Evolutionary conservation across 2,329 filamentous ascomycete species (phyloP), one percentile per base, ranked within the genome.

Genomic region (Cryphonectria japonica): DNA sequence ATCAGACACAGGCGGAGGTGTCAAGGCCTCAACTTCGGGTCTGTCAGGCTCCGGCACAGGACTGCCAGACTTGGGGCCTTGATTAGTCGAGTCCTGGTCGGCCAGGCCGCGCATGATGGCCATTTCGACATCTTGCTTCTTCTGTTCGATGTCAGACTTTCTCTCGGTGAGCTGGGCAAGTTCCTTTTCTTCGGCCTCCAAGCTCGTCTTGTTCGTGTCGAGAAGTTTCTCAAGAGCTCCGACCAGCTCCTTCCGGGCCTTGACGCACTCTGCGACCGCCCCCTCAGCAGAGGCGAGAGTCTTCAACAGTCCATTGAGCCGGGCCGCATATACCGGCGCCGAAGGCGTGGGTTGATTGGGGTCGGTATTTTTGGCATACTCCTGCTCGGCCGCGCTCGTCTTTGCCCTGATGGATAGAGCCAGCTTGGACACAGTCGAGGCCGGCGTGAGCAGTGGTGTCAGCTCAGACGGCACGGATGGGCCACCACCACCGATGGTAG

Each of bases 251-350:
- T 89, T 88, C 19, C 96, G 91, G 2, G 94, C 93, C 78, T 95
- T 95, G 78, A 99, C 93, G 75, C 92, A 93, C 76, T 97, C 94
- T 2, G 93, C 91, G 1, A 98, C 92, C 0, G 95, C 94, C 69
- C 90, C 93, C 81, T 99, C 95, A 3, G 96, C 96, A 74, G 89
- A 93, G 29, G 94, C 93, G 26, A 99, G 87, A 8, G 91, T 92
- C 83, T 96, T 98, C 68, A 98, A 87, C n/a, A 99, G 86, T 2
- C 93, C 92, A 74, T 93, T 95, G 11, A 99, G 88, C 39, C 94
- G 92, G 19, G 95, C 95, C 1, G 96, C 96, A 78, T 97, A 93
- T 29, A 99, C 95, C 0, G 96, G 95, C 0, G 95, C 91, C 0
- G 94, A 92, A 0, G 95, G 94, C 1, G 91, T 84, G 1, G 88